phyloP scores from a whole-genome alignment of 352 stramenopile species.

The Sclerospora graminicola region DNA sequence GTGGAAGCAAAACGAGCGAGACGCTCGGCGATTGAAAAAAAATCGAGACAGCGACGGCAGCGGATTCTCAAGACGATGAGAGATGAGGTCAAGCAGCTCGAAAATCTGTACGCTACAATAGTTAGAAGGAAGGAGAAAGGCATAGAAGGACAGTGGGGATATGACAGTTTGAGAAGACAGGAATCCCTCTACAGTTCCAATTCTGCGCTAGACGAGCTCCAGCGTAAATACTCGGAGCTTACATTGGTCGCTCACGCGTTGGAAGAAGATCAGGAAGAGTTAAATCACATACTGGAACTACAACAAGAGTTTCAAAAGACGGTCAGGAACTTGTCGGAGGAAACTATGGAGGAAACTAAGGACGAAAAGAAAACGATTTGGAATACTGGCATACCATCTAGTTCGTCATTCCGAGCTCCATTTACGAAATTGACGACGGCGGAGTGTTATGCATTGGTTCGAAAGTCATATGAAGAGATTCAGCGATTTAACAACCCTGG shows the following conservation, averaged over 20 bases:
- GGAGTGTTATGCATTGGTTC: constrained; percentile 38
- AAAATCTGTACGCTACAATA: constrained; percentile 30
- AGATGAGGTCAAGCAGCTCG: constrained; percentile 37
- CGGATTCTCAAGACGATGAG: constrained; percentile 28
- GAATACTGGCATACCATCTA: constrained; percentile 23
- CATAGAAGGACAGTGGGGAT: not conserved
- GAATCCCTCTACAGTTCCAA: not conserved
- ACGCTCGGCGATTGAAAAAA: constrained; percentile 55
- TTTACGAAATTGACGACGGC: constrained; percentile 18
- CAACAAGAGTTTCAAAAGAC: constrained; percentile 26
- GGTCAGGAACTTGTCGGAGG: constrained; percentile 8
- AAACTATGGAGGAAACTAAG: constrained; percentile 6
- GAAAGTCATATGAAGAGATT: constrained; percentile 44
- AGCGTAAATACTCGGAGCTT: constrained; percentile 28
- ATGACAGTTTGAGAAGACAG: not conserved
- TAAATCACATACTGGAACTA: constrained; percentile 21
- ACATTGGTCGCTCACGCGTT: constrained; percentile 26
- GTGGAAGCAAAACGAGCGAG: constrained; percentile 26
- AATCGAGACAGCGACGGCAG: constrained; percentile 31
- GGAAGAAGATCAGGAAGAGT: constrained; percentile 28
- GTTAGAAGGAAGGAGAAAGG: constrained; percentile 11
- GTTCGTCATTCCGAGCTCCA: constrained; percentile 28
- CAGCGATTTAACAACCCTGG: constrained; percentile 22
- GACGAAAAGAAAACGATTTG: constrained; percentile 8
- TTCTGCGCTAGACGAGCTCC: constrained; percentile 5